phyloP scores from a whole-genome alignment of 805 yeast species.

The Metschnikowia amazonensis region DNA sequence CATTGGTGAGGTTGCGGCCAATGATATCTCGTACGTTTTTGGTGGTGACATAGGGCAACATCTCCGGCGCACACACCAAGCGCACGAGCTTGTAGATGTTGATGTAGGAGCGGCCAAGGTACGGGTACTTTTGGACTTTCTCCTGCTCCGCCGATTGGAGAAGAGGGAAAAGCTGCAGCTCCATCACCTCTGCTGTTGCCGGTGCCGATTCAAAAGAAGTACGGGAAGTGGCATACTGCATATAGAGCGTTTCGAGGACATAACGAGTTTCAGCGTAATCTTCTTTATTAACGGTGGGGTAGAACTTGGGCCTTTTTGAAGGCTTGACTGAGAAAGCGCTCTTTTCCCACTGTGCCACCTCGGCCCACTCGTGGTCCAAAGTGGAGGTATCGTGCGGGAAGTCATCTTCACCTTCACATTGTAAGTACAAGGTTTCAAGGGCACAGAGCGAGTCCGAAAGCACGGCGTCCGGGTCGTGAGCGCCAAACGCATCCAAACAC shows the following conservation, averaged over 20 bases:
- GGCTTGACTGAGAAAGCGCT: conserved; percentile 29
- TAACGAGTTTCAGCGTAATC: conserved; percentile 53
- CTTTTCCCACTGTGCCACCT: conserved; percentile 36
- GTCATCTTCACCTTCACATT: conserved; percentile 23
- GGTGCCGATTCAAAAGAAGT: too few species aligned
- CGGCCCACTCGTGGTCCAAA: conserved; percentile 34
- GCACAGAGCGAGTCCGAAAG: conserved; percentile 33
- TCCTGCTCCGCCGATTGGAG: conserved; percentile 52
- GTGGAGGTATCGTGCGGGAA: conserved; percentile 8
- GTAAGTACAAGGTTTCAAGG: conserved; percentile 31
- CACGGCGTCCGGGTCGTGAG: conserved; percentile 33
- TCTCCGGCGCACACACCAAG: conserved; percentile 32
- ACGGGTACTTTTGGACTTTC: conserved; percentile 45
- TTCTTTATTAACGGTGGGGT: conserved; percentile 47
- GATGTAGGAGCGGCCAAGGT: conserved; percentile 44
- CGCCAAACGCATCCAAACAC: conserved; percentile 39
- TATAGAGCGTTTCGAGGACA: conserved; percentile 27
- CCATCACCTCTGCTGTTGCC: too few species aligned
- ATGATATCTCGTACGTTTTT: conserved; percentile 42
- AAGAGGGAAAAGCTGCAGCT: conserved; percentile 28
- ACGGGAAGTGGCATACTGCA: too few species aligned
- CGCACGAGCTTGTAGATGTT: conserved; percentile 47
- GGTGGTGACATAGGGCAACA: conserved; percentile 36
- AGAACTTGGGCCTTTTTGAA: conserved; percentile 27
- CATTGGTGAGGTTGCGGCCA: conserved; percentile 62